Evolutionary conservation across 495 filamentous ascomycete species (phyloP).

Genomic region (Staphylotrichum tortipilum): DNA sequence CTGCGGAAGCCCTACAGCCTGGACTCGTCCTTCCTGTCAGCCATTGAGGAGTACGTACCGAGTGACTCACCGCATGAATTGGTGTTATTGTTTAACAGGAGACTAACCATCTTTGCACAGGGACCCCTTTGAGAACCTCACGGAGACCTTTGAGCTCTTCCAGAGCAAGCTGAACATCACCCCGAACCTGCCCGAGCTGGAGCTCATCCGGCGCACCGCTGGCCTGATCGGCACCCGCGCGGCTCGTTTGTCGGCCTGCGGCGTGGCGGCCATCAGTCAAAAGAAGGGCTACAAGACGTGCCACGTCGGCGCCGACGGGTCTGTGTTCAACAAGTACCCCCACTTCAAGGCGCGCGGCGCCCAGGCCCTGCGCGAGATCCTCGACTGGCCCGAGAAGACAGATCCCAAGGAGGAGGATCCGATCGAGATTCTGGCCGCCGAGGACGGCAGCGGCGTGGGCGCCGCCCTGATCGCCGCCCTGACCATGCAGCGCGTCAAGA

Average conservation of each 20-base stretch:
- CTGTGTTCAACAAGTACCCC: conserved; percentile 97
- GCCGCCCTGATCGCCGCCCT: conserved; percentile 90
- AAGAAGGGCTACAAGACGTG: conserved; percentile 84
- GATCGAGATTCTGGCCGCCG: conserved; percentile 74
- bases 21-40: conserved; percentile 91
- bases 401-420: conserved; percentile 62
- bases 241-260: conserved; percentile 85
- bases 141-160: conserved; percentile 76
- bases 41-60: conserved; percentile 66
- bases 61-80: neutral
- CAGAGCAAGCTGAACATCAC: conserved; percentile 59
- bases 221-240: conserved; percentile 93
- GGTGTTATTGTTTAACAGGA: too few species aligned
- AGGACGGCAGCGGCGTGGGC: conserved; percentile 94
- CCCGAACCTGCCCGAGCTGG: conserved; percentile 64
- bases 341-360: conserved; percentile 92
- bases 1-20: conserved; percentile 76
- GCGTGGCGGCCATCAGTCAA: conserved; percentile 88
- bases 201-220: conserved; percentile 76
- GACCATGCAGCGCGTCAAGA: conserved; percentile 76
- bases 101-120: too few species aligned
- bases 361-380: conserved; percentile 80
- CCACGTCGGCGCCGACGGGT: conserved; percentile 93
- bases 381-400: conserved; percentile 72
- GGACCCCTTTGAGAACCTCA: conserved; percentile 89